These are phyloP conservation scores for Setaria italica DNA, from an alignment of 202 grass and related monocot species.

Conservation along the genomic window DNA sequence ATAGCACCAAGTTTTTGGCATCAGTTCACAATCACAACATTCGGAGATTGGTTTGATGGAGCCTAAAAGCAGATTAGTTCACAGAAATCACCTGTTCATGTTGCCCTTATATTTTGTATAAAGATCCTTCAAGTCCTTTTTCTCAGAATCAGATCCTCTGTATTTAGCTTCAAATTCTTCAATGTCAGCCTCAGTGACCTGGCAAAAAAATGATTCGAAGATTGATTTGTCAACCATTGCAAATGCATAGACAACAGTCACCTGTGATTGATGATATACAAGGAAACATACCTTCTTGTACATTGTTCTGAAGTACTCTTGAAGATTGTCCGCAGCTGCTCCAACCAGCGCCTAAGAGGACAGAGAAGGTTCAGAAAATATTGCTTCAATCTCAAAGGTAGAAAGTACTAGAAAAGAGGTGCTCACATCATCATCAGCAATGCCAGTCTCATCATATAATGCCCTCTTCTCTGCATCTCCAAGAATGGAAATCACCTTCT, in stretches of 20 bases:
- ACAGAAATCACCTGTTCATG: slow-evolving; percentile 76
- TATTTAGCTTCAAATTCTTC: slow-evolving; percentile 97
- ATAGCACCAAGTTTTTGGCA: not conserved
- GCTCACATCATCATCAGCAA: slow-evolving; percentile 88
- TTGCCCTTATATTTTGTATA: slow-evolving; percentile 81
- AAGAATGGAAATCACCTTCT: slow-evolving; percentile 98
- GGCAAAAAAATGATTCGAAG: not conserved
- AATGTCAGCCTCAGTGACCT: slow-evolving; percentile 95
- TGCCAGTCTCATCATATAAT: slow-evolving; percentile 88
- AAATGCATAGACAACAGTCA: slow-evolving; percentile 8
- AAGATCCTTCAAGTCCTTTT: slow-evolving; percentile 89
- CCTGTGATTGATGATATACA: slow-evolving; percentile 25
- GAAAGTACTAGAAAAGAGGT: slow-evolving; percentile 31
- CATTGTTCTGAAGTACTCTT: slow-evolving; percentile 86
- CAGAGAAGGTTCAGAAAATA: slow-evolving; percentile 26
- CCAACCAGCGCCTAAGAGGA: slow-evolving; percentile 73
- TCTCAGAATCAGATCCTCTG: slow-evolving; percentile 96
- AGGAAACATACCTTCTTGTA: slow-evolving; percentile 68
- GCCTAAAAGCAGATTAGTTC: slow-evolving; percentile 1
- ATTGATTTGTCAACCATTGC: not conserved
- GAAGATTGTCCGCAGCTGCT: slow-evolving; percentile 77
- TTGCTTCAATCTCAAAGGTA: slow-evolving; percentile 6
- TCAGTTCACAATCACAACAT: not conserved
- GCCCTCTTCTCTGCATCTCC: slow-evolving; percentile 90
- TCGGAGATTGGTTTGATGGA: slow-evolving; percentile 18